These are phyloP conservation scores for Eucalyptus caleyi DNA, from an alignment of 345 rosid species.

Conservation along the genomic window DNA sequence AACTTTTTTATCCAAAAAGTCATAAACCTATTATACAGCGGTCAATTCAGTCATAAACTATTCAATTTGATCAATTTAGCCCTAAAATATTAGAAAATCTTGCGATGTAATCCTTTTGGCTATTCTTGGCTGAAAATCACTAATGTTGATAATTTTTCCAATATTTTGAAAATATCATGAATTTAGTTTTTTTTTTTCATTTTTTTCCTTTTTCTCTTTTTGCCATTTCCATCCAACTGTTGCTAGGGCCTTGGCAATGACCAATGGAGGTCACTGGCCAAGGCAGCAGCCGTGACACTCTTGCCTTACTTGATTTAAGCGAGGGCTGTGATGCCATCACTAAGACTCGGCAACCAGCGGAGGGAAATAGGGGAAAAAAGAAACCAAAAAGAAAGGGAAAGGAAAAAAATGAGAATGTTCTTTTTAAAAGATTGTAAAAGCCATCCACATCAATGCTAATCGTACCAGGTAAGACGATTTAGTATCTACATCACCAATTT, in stretches of 20 bases:
- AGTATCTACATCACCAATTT: fast-evolving
- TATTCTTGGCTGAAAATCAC: not conserved
- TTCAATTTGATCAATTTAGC: not conserved
- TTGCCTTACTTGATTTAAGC: not conserved
- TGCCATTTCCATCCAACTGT: not conserved
- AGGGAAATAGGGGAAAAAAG: not conserved
- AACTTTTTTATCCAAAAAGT: not conserved
- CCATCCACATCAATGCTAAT: fast-evolving
- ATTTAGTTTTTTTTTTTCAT: too few relatives aligned
- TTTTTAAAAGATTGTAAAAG: not conserved
- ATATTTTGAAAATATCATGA: not conserved
- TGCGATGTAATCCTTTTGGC: fast-evolving
- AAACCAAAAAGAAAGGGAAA: not conserved
- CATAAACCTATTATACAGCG: fast-evolving
- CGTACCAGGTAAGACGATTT: fast-evolving
- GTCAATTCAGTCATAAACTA: not conserved
- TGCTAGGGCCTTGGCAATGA: not conserved
- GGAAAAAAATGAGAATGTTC: not conserved
- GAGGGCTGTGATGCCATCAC: not conserved
- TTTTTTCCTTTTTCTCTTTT: too few relatives aligned
- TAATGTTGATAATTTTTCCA: not conserved
- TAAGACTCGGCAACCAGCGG: fast-evolving
- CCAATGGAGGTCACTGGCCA: not conserved
- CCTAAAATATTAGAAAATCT: not conserved
- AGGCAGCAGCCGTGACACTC: not conserved